Evolutionary conservation across 2,329 filamentous ascomycete species (phyloP).

Genomic region (Fusarium cyanostomum): DNA sequence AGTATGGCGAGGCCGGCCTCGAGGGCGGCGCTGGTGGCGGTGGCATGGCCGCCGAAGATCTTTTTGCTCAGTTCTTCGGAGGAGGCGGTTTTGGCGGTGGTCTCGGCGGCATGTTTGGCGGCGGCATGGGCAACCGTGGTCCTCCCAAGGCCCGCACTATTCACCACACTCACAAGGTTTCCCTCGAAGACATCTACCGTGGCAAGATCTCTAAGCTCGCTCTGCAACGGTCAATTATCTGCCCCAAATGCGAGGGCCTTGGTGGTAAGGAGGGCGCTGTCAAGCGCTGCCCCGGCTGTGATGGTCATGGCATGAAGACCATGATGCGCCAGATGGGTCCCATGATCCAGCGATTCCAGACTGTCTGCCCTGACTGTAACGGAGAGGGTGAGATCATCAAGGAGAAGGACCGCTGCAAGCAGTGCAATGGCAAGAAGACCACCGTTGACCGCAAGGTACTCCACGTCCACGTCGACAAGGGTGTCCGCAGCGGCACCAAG

Average conservation of each 20-base stretch:
- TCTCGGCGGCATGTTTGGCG: conserved; percentile 80
- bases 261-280: conserved; percentile 99
- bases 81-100: conserved; percentile 64
- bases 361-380: conserved; percentile 96
- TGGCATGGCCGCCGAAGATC: conserved; percentile 94
- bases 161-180: conserved; percentile 98
- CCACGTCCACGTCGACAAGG: conserved; percentile 96
- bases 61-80: conserved; percentile 96
- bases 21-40: conserved; percentile 83
- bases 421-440: conserved; percentile 97
- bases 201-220: conserved; percentile 98
- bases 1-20: conserved; percentile 96
- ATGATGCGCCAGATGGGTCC: conserved; percentile 99
- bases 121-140: conserved; percentile 73
- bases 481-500: conserved; percentile 93
- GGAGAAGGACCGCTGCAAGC: conserved; percentile 98
- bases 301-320: conserved; percentile 97
- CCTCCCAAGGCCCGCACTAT: conserved; percentile 93
- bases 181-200: conserved; percentile 96
- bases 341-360: conserved; percentile 99
- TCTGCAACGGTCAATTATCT: conserved; percentile 96
- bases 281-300: conserved; percentile 88
- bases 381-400: conserved; percentile 97
- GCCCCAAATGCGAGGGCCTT: conserved; percentile 90
- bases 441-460: conserved; percentile 97